phyloP scores from a whole-genome alignment of 345 rosid species.

The Camelina hispida region DNA sequence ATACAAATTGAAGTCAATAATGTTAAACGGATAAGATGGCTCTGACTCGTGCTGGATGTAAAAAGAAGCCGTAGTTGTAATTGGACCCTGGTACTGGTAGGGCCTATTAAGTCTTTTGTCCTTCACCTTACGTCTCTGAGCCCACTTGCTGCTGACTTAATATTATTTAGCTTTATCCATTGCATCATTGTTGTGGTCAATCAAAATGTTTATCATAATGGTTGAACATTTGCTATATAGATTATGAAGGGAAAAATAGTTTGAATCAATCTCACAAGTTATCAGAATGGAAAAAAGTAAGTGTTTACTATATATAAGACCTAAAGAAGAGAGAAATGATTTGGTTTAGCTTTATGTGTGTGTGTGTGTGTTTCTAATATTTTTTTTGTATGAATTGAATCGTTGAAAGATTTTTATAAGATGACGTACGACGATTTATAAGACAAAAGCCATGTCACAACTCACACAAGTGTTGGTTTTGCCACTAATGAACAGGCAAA shows the following conservation, averaged over 20 bases:
- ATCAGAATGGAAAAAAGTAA: background rate
- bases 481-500: slow-evolving; percentile 38
- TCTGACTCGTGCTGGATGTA: slow-evolving; percentile 32
- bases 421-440: slow-evolving; percentile 9
- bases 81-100: slow-evolving; percentile 27
- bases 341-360: background rate
- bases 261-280: background rate
- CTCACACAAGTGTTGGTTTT: slow-evolving; percentile 32
- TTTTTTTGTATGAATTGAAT: background rate
- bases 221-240: too few relatives aligned
- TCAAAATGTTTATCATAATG: slow-evolving; percentile 1
- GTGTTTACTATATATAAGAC: background rate
- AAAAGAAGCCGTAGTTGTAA: slow-evolving; percentile 37
- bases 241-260: too few relatives aligned
- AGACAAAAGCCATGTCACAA: slow-evolving; percentile 19
- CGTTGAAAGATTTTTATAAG: background rate
- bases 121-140: slow-evolving; percentile 22
- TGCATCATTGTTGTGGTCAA: background rate
- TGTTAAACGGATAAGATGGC: slow-evolving; percentile 13
- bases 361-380: background rate
- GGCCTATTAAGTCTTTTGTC: slow-evolving; percentile 27
- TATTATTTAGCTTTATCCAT: slow-evolving; percentile 34
- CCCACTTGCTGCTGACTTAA: slow-evolving; percentile 42
- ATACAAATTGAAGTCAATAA: slow-evolving; percentile 25
- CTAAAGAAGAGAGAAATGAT: background rate